Base-by-base conservation (phyloP, 2,329 filamentous ascomycete genomes). In the Sporothrix variecibatus region DNA sequence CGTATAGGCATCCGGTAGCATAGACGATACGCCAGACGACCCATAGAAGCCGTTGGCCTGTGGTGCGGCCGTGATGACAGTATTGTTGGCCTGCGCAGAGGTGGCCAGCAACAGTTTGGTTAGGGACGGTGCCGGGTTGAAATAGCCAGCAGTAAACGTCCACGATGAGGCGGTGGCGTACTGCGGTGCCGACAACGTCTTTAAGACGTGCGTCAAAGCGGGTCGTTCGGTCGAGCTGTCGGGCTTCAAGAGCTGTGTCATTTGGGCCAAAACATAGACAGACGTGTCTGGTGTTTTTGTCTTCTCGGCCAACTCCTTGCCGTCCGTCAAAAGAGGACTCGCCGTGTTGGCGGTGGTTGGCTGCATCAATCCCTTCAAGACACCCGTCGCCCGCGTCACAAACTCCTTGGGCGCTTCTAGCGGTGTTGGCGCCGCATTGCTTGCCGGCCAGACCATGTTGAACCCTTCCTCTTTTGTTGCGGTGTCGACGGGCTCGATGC, bases 81-180 rank as follows among this genome's bases (percentile, higher is more conserved):
- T 95, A 75, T 94, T 96, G 75, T 94, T 96, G 58, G 86, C 87
- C 1, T 84, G 82, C 0, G 91, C 88, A 6, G 73, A 65, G 0
- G 94, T 94, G 7, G 87, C 86, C 43, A 99, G 90, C 0, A 99
- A 86, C 0, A 97, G 88, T 53, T 91, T 89, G 2, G 93, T 95
- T 26, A 98, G 89, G 3, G 91, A 90, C 0, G 94, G 92, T 7
- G 94, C 94, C 73, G 97, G 97, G 84, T 99, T 99, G 85, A 99
- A 99, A 84, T 99, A 99, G 71, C 96, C 96, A 0, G 96, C 96
- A 0, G 96, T 98, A 82, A 99, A 98, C 0, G 94, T 96, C 96
- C 96, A 99, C 17, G 90, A 92, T 0, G 93, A 93, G 0, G 93
- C 93, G 46, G 89, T 87, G 11, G 86, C 84, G 78, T 94, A 93